Percentiles rank a stretch among this genome's conserved stretches.
These are phyloP conservation scores for Polytrichum commune DNA, from an alignment of 225 moss, liverwort and hornwort genomes.

Conservation along the genomic window DNA sequence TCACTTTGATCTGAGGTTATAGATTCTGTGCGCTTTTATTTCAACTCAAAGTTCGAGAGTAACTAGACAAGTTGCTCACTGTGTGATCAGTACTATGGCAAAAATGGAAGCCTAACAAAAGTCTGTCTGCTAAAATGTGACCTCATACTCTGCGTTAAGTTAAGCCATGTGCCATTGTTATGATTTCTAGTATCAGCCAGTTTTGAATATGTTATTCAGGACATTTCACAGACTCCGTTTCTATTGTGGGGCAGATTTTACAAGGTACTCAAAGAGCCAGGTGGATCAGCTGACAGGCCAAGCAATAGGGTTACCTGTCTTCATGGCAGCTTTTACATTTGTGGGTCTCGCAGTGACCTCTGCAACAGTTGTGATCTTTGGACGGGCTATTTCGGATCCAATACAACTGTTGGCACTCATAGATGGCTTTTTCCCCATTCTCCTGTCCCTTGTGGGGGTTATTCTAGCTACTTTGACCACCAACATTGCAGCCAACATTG, in stretches of 20 bases:
- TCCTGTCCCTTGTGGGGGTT: constrained; percentile 68
- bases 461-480: constrained; percentile 83
- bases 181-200: not conserved
- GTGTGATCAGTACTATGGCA: no score
- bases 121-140: no score
- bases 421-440: constrained; percentile 68
- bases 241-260: constrained; percentile 62
- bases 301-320: constrained; percentile 82
- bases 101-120: no score
- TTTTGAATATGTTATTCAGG: not conserved
- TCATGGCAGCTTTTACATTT: constrained; percentile 93
- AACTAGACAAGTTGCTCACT: no score
- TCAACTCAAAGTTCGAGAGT: no score
- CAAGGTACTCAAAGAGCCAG: constrained; percentile 80
- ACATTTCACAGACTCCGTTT: no score
- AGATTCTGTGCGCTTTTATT: not conserved
- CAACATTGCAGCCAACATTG: constrained; percentile 90
- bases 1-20: not conserved
- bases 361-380: constrained; percentile 79
- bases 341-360: constrained; percentile 88
- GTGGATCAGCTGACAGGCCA: constrained; percentile 78
- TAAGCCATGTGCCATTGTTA: no score
- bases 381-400: constrained; percentile 77
- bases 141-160: no score
- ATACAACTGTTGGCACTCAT: constrained; percentile 67